Conservation (phyloP, 805 yeast genomes). For the Peterozyma xylosa region DNA sequence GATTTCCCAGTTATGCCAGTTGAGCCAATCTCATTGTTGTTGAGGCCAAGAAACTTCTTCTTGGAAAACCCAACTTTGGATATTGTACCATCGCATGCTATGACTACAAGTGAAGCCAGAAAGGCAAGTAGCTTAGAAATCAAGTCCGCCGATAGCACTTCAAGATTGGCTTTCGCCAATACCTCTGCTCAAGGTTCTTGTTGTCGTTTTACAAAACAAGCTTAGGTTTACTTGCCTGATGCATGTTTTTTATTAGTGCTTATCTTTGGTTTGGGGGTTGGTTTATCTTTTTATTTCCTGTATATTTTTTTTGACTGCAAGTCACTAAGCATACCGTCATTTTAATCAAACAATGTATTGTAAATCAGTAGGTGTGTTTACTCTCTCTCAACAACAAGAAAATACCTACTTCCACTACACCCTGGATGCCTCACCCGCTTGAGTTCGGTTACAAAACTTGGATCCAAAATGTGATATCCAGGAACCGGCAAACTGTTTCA, state of each 20-base stretch:
- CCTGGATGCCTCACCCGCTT: no score
- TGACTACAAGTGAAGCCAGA: constrained; percentile 26
- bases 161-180: constrained; percentile 31
- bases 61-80: constrained; percentile 60
- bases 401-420: no score
- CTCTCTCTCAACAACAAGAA: not conserved
- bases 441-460: no score
- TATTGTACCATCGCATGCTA: constrained; percentile 44
- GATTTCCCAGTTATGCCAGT: constrained; percentile 76
- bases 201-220: constrained; percentile 7
- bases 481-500: no score
- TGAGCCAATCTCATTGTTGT: constrained; percentile 54
- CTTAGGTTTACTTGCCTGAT: not conserved
- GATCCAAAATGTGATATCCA: no score
- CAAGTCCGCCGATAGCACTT: constrained; percentile 29
- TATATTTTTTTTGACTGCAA: not conserved
- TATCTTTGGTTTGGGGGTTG: not conserved
- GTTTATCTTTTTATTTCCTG: not conserved
- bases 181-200: constrained; percentile 13
- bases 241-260: not conserved
- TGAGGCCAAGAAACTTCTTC: constrained; percentile 63
- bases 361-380: not conserved
- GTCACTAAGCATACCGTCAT: not conserved
- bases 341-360: not conserved
- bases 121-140: constrained; percentile 19